Conservation (phyloP, 306 rosid species). For the Castanea mollissima region DNA sequence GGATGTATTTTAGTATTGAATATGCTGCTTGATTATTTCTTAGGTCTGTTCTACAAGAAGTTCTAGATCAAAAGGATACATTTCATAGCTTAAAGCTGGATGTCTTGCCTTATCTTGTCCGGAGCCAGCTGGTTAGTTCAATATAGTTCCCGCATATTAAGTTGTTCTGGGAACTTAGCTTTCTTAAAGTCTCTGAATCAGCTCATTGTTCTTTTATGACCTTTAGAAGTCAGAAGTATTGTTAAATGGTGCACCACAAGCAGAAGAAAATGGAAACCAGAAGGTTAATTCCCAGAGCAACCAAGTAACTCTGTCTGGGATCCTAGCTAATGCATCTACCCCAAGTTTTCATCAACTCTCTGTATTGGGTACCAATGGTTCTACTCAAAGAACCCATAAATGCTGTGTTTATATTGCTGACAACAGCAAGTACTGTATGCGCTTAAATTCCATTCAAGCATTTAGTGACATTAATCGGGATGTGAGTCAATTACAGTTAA, state of each 20-base stretch:
- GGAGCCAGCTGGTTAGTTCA: conserved; percentile 88
- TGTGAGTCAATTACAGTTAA: conserved; percentile 52
- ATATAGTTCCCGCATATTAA: conserved; percentile 27
- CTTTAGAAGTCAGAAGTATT: conserved; percentile 73
- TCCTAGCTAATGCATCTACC: conserved; percentile 75
- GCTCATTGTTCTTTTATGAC: conserved; percentile 38
- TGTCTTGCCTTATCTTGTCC: conserved; percentile 93
- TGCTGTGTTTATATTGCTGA: conserved; percentile 91
- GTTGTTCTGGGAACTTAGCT: conserved; percentile 13
- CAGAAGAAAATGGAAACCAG: conserved; percentile 75
- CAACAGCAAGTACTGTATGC: conserved; percentile 74
- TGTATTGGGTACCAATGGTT: conserved; percentile 46
- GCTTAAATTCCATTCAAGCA: conserved; percentile 88
- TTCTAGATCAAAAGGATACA: conserved; percentile 60
- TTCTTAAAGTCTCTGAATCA: conserved; percentile 32
- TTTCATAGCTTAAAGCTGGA: conserved; percentile 86
- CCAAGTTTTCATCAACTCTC: conserved; percentile 66
- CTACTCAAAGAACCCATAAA: conserved; percentile 65
- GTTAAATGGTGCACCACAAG: conserved; percentile 54
- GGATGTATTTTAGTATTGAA: conserved; percentile 17
- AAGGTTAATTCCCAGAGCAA: conserved; percentile 61
- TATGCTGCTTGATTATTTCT: conserved; percentile 18
- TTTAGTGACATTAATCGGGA: conserved; percentile 89
- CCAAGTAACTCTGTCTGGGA: conserved; percentile 57
- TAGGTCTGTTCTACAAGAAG: conserved; percentile 89